Conservation (phyloP, 768 basidiomycete genomes). For the Pisolithus tinctorius region DNA sequence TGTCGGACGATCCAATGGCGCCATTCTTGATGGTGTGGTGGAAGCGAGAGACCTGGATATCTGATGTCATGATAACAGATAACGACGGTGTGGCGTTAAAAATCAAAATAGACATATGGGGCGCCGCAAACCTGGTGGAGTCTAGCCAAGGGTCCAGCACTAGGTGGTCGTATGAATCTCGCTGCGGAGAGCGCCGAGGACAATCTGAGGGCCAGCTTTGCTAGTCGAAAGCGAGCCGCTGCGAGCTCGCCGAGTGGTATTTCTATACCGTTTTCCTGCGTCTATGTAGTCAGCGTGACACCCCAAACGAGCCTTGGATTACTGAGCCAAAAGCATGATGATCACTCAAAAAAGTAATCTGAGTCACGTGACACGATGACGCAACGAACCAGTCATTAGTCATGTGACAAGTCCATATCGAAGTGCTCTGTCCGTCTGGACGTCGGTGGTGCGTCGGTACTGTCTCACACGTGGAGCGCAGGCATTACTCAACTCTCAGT, state of each 20-base stretch:
- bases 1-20: conserved; percentile 62
- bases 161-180: conserved; percentile 10
- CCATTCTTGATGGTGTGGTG: conserved; percentile 46
- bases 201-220: conserved; percentile 7
- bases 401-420: too few relatives aligned
- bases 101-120: neutral
- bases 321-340: neutral
- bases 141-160: conserved; percentile 10
- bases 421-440: too few relatives aligned
- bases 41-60: conserved; percentile 40
- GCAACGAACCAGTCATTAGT: too few relatives aligned
- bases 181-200: conserved; percentile 3
- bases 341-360: too few relatives aligned
- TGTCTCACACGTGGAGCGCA: too few relatives aligned
- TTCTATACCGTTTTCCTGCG: neutral
- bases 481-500: too few relatives aligned
- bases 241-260: neutral
- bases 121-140: conserved; percentile 19
- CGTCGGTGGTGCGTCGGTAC: too few relatives aligned
- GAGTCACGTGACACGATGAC: too few relatives aligned
- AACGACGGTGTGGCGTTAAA: conserved; percentile 21
- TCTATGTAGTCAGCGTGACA: neutral
- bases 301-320: neutral
- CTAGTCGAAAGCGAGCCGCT: conserved; percentile 3
- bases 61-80: conserved; percentile 26